Evolutionary conservation across 441 rosid genomes (phyloP).

Genomic region (Dalechampia spathulata): DNA sequence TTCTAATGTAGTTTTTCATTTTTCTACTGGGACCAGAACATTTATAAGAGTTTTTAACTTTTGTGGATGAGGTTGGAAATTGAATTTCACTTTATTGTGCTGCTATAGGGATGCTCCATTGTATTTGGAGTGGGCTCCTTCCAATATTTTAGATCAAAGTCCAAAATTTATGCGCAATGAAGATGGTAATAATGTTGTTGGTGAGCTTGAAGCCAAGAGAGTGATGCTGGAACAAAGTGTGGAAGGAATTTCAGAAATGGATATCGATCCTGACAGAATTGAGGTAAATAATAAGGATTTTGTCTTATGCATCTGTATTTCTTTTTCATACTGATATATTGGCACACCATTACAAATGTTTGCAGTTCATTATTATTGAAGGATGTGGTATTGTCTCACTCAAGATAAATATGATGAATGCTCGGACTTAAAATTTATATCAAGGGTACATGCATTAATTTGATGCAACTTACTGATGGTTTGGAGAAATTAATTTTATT

Average conservation of each 20-base stretch:
- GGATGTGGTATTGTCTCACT: no score
- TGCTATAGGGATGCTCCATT: constrained; percentile 74
- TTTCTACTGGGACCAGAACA: background rate
- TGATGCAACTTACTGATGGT: no score
- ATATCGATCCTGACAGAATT: constrained; percentile 68
- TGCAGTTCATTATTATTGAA: no score
- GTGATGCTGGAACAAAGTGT: constrained; percentile 54
- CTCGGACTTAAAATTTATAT: no score
- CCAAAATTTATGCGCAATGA: constrained; percentile 29
- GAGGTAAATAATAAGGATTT: constrained; percentile 41
- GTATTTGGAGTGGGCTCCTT: constrained; percentile 95
- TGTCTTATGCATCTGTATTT: background rate
- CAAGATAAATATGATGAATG: no score
- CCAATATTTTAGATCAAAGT: constrained; percentile 47
- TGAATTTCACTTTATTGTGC: background rate
- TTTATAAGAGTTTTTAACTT: background rate
- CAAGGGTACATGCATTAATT: no score
- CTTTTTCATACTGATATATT: background rate
- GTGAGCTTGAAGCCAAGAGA: constrained; percentile 55
- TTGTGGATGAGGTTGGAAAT: background rate
- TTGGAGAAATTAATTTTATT: no score
- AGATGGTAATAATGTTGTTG: constrained; percentile 34
- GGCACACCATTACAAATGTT: background rate
- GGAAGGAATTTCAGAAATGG: constrained; percentile 48
- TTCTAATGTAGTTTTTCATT: background rate